phyloP scores from a whole-genome alignment of 1,284 basidiomycete species.

The Tylopilus sp. region DNA sequence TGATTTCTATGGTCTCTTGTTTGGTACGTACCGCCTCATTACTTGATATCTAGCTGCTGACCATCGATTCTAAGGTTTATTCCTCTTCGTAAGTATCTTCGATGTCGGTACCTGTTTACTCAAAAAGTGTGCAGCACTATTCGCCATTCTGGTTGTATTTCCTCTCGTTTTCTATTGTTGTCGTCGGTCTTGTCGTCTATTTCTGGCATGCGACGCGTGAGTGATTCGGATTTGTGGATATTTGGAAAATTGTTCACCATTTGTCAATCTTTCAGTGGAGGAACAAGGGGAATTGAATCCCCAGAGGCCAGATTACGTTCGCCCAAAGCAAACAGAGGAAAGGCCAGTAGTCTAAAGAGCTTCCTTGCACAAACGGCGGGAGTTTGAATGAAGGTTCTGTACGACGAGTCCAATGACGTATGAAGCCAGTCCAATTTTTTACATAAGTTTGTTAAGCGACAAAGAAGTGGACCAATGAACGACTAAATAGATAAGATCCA shows the following conservation, averaged over 20 bases:
- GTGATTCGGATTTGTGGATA: conserved; percentile 29
- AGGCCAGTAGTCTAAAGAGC: conserved; percentile 16
- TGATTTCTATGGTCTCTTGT: conserved; percentile 82
- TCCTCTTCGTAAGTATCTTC: conserved; percentile 54
- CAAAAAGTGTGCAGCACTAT: conserved; percentile 53
- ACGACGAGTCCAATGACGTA: background rate
- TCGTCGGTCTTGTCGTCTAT: conserved; percentile 72
- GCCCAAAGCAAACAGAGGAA: conserved; percentile 26
- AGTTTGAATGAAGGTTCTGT: background rate
- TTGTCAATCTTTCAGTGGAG: conserved; percentile 49
- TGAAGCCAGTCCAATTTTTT: background rate
- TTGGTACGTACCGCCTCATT: conserved; percentile 47
- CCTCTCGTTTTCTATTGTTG: conserved; percentile 63
- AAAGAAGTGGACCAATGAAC: too few relatives aligned
- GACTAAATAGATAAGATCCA: conserved; percentile 32
- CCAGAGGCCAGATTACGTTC: conserved; percentile 58
- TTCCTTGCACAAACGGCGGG: background rate
- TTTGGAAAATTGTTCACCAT: conserved; percentile 3
- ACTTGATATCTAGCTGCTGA: conserved; percentile 9
- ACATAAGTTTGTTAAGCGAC: background rate
- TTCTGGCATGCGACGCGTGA: conserved; percentile 79
- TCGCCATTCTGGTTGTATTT: conserved; percentile 83
- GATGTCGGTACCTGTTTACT: conserved; percentile 3
- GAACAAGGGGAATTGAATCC: conserved; percentile 69
- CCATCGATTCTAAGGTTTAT: conserved; percentile 45